Percentiles rank a stretch among this genome's conserved stretches.
Evolutionary conservation across 2,329 filamentous ascomycete genomes (phyloP).

Genomic region (Podosphaera xanthii): DNA sequence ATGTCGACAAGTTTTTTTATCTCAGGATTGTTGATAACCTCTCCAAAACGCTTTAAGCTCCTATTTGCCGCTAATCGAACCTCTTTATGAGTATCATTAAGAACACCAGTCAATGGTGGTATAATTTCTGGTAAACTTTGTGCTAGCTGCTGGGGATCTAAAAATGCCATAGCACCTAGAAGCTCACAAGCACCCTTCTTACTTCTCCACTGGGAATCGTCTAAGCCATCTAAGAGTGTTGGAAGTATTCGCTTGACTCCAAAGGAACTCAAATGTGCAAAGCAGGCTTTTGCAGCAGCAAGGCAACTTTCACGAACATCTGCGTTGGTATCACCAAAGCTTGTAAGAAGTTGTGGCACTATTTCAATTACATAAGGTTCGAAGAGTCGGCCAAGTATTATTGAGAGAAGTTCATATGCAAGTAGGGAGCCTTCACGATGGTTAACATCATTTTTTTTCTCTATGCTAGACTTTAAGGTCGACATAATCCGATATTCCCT

Average conservation of each 20-base stretch:
- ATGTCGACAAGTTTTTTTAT: slow-evolving; percentile 82
- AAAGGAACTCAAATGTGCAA: slow-evolving; percentile 78
- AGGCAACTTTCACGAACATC: slow-evolving; percentile 87
- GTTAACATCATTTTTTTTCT: slow-evolving; percentile 83
- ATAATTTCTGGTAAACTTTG: slow-evolving; percentile 90
- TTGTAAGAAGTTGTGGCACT: slow-evolving; percentile 68
- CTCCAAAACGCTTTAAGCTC: slow-evolving; percentile 90
- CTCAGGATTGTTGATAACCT: slow-evolving; percentile 95
- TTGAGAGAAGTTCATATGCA: slow-evolving; percentile 74
- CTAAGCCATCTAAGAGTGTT: slow-evolving; percentile 71
- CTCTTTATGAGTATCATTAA: slow-evolving; percentile 97
- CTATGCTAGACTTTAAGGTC: slow-evolving; percentile 56
- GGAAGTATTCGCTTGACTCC: slow-evolving; percentile 90
- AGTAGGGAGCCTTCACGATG: slow-evolving; percentile 75
- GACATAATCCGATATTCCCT: slow-evolving; percentile 72
- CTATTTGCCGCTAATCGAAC: slow-evolving; percentile 80
- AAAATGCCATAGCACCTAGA: slow-evolving; percentile 92
- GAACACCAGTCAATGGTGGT: slow-evolving; percentile 72
- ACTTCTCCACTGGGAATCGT: slow-evolving; percentile 92
- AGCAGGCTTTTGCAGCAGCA: slow-evolving; percentile 83
- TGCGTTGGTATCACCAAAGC: slow-evolving; percentile 70
- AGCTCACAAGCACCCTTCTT: slow-evolving; percentile 96
- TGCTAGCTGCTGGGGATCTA: slow-evolving; percentile 85
- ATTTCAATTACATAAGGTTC: slow-evolving; percentile 95
- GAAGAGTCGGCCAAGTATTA: slow-evolving; percentile 68